Base-by-base conservation (phyloP, 2,329 filamentous ascomycete genomes). In the Claviceps digitariae region DNA sequence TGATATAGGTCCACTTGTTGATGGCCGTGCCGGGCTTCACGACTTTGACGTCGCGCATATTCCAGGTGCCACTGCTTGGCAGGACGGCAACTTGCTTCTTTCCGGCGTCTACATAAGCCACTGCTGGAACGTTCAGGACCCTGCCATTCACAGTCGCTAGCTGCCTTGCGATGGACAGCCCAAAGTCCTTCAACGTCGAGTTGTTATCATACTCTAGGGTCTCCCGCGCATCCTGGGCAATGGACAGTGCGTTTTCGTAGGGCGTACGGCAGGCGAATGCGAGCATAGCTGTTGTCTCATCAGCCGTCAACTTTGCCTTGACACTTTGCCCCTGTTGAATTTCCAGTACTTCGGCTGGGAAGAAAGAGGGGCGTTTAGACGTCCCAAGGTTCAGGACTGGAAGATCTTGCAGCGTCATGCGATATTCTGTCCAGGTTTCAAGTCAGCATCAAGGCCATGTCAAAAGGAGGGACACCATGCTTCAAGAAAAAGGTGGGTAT, bases 131-230 rank as follows among this genome's bases (percentile, higher is more conserved):
- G 0, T 61, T 44, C 0, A 95, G 74, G 43, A 91, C 77, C 6
- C 90, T 82, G 1, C 81, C 90, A 1, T 74, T 73, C 0, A 95
- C 86, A 0, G 85, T 86, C 36, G 95, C 72, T 36, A 95, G 74
- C 1, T 72, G 66, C 13, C 77, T 75, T 7, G 71, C 73, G 3
- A 90, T 75, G 1, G 69, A 67, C 56, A 94, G 72, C 5, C 83
- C 83, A 56, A 90, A 93, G 2, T 72, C 60, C 4, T 57, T 38
- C n/a, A 76, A 70, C 0, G 67, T 56, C 41, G 72, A 73, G 2
- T 69, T 66, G 2, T 68, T 64, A 45, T 80, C 75, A 2, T 88
- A 72, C 2, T 77, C 76, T 23, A 91, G 72, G 5, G 80, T 69
- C 20, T 69, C 57, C 25, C 81, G 74, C 2, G 79, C 84, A 9